phyloP scores from a whole-genome alignment of 225 moss, liverwort and hornwort species.

The Polytrichum formosum region DNA sequence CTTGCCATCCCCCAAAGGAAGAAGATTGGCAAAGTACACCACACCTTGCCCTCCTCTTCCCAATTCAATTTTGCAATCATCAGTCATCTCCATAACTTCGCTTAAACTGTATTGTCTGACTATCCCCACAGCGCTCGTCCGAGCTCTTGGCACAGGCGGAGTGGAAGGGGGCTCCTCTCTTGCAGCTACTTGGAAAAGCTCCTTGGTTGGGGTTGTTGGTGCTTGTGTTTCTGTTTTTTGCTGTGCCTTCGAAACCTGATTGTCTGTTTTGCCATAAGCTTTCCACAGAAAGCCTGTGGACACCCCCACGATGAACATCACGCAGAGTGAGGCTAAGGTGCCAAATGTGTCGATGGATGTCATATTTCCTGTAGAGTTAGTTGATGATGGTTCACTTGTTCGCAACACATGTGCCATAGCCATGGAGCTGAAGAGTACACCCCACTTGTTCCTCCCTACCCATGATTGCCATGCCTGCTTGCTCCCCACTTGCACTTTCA shows the following conservation, averaged over 20 bases:
- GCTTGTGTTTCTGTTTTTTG: conserved; percentile 8
- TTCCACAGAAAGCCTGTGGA: conserved; percentile 41
- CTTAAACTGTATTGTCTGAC: conserved; percentile 41
- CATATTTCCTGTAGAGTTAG: too few species aligned
- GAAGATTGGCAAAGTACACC: conserved; percentile 39
- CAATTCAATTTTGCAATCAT: conserved; percentile 34
- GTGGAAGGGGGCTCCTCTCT: background rate
- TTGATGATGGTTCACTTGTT: too few species aligned
- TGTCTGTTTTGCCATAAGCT: conserved; percentile 9
- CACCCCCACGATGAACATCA: conserved; percentile 46
- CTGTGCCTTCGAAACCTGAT: conserved; percentile 18
- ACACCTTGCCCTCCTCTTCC: conserved; percentile 55
- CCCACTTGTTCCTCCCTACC: too few species aligned
- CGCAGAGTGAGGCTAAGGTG: conserved; percentile 24
- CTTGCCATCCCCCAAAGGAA: conserved; percentile 22
- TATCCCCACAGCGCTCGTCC: conserved; percentile 27
- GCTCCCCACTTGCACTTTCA: too few species aligned
- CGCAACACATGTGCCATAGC: too few species aligned
- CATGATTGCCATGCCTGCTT: too few species aligned
- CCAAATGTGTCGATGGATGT: conserved; percentile 16
- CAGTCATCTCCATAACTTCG: conserved; percentile 40
- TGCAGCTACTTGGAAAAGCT: too few species aligned
- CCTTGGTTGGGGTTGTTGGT: background rate
- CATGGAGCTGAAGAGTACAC: too few species aligned
- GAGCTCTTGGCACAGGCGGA: conserved; percentile 7